A percentile compares a stretch with the other conserved stretches of the same genome.
Conservation (phyloP, 2,329 filamentous ascomycete species). For the Thielaviopsis musarum region DNA sequence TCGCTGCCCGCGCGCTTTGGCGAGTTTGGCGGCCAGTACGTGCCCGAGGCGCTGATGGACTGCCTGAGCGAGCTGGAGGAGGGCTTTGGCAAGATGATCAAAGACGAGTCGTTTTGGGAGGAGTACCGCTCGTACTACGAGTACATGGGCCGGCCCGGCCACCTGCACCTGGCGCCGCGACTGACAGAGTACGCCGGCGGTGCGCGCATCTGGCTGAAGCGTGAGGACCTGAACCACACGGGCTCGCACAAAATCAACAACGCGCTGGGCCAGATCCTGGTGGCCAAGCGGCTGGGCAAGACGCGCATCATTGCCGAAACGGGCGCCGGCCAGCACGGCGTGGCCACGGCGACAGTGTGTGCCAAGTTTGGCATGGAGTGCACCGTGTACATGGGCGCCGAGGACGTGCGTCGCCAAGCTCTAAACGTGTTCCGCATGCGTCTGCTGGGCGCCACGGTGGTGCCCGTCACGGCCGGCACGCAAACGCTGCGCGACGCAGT, state of each 20-base stretch:
- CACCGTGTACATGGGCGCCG: slow-evolving; percentile 86
- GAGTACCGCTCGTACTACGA: slow-evolving; percentile 92
- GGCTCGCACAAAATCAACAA: slow-evolving; percentile 99
- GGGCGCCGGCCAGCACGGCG: slow-evolving; percentile 92
- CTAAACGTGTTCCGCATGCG: slow-evolving; percentile 98
- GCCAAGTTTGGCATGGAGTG: slow-evolving; percentile 98
- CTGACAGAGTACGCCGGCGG: slow-evolving; percentile 80
- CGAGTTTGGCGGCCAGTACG: slow-evolving; percentile 92
- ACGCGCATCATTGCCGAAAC: slow-evolving; percentile 97
- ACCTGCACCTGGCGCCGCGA: slow-evolving; percentile 74
- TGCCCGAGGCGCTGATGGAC: slow-evolving; percentile 95
- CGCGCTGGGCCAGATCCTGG: slow-evolving; percentile 77
- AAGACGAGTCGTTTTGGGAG: slow-evolving; percentile 89
- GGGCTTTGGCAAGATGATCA: slow-evolving; percentile 73
- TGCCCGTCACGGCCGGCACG: slow-evolving; percentile 83
- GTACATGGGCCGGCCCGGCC: slow-evolving; percentile 90
- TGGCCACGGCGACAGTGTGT: slow-evolving; percentile 91
- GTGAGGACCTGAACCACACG: slow-evolving; percentile 94
- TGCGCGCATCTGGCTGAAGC: slow-evolving; percentile 93
- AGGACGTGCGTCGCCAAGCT: slow-evolving; percentile 89
- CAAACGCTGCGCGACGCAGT: slow-evolving; percentile 73
- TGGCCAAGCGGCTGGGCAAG: slow-evolving; percentile 78
- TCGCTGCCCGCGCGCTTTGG: slow-evolving; percentile 77
- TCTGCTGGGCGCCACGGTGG: slow-evolving; percentile 78
- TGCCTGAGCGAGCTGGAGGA: slow-evolving; percentile 79